These are phyloP conservation scores for Ophiocordyceps camponoti-leonardi DNA, from an alignment of 2,329 filamentous ascomycete species.

Conservation along the genomic window DNA sequence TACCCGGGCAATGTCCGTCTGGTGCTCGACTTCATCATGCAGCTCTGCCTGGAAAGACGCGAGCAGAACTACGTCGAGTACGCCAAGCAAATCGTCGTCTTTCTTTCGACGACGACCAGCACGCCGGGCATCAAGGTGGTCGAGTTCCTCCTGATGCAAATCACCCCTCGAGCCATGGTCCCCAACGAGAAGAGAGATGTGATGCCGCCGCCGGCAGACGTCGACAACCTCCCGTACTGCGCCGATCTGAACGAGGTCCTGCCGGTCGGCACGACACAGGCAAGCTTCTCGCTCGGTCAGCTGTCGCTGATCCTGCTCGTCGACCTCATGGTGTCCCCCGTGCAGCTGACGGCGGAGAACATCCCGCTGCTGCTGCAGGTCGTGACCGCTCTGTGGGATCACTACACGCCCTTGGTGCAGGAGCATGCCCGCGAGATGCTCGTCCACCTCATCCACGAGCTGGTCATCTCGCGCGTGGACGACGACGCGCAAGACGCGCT, in stretches of 20 bases:
- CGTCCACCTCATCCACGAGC: conserved; percentile 89
- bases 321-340: conserved; percentile 86
- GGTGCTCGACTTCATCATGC: conserved; percentile 92
- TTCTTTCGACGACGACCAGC: conserved; percentile 64
- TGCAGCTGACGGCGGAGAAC: conserved; percentile 61
- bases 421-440: conserved; percentile 96
- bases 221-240: conserved; percentile 65
- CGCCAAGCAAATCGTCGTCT: conserved; percentile 95
- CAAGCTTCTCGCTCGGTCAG: conserved; percentile 83
- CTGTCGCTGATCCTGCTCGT: conserved; percentile 85
- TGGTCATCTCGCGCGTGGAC: conserved; percentile 68
- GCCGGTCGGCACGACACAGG: conserved; percentile 78
- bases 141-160: conserved; percentile 81
- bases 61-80: conserved; percentile 98
- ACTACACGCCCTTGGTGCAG: conserved; percentile 87
- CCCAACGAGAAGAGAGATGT: conserved; percentile 65
- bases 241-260: conserved; percentile 67
- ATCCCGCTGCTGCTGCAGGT: conserved; percentile 80
- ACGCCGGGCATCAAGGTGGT: conserved; percentile 75
- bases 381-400: conserved; percentile 89
- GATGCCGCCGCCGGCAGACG: conserved; percentile 54
- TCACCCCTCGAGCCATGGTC: conserved; percentile 93
- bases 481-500: conserved; percentile 43
- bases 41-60: conserved; percentile 75
- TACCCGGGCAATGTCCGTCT: conserved; percentile 88